A percentile compares a stretch with the other conserved stretches of the same genome.
Evolutionary conservation across 805 yeast species (phyloP).

Genomic region (Saccharomycopsis malanga): DNA sequence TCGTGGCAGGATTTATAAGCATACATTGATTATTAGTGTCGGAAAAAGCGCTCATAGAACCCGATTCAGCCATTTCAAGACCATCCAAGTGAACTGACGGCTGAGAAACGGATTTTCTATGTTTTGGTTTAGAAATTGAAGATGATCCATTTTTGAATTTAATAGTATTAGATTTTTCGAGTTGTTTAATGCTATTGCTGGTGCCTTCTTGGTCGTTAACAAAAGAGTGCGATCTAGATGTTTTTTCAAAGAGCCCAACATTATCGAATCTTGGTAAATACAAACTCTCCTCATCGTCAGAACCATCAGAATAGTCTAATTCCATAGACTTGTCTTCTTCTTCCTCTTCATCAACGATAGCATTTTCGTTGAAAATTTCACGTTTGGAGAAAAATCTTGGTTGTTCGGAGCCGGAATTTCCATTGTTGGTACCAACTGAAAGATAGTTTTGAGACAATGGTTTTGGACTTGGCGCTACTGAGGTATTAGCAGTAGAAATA

Average conservation of each 20-base stretch:
- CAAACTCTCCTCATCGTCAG: slow-evolving; percentile 13
- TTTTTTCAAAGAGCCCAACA: not conserved
- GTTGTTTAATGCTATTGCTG: not conserved
- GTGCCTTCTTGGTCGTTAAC: slow-evolving; percentile 2
- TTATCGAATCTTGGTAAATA: slow-evolving; percentile 9
- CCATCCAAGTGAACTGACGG: not conserved
- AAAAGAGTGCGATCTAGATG: slow-evolving; percentile 16
- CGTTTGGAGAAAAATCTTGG: not conserved
- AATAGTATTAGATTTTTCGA: not conserved
- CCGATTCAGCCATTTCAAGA: not conserved
- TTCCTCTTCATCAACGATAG: slow-evolving; percentile 7
- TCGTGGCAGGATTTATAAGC: slow-evolving; percentile 53
- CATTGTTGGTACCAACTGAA: too few species aligned
- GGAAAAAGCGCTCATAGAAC: slow-evolving; percentile 22
- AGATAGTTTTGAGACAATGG: not conserved
- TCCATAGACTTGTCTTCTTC: slow-evolving; percentile 11
- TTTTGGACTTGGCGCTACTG: slow-evolving; percentile 12
- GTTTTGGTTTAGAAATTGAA: slow-evolving; percentile 1
- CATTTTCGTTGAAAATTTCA: slow-evolving; percentile 3
- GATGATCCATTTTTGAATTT: not conserved
- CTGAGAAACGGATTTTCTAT: slow-evolving; percentile 2
- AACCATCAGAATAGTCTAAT: slow-evolving; percentile 2
- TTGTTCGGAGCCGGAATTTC: not conserved
- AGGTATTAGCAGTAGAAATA: slow-evolving; percentile 8
- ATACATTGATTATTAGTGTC: slow-evolving; percentile 43